Evolutionary conservation across 306 rosid species (phyloP).

Genomic region (Cajanus cajan): DNA sequence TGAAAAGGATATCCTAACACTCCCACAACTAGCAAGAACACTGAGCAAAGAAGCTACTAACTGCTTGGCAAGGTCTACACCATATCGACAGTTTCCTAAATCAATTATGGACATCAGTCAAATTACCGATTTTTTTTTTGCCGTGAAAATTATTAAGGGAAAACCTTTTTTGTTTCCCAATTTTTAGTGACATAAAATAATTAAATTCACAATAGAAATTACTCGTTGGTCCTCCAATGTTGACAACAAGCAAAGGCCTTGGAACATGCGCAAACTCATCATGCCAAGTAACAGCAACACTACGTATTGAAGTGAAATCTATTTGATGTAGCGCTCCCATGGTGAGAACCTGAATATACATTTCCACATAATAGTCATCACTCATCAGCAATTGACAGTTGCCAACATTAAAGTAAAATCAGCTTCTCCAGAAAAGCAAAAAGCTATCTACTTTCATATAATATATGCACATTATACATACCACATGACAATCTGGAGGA

Average conservation of each 20-base stretch:
- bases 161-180: neutral
- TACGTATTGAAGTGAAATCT: conserved; percentile 79
- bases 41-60: conserved; percentile 57
- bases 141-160: neutral
- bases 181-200: conserved; percentile 11
- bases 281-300: conserved; percentile 79
- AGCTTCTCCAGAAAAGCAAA: conserved; percentile 13
- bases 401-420: conserved; percentile 22
- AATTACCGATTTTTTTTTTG: neutral
- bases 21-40: conserved; percentile 81
- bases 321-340: conserved; percentile 86
- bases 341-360: conserved; percentile 68
- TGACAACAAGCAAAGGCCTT: conserved; percentile 83
- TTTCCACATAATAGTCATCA: conserved; percentile 18
- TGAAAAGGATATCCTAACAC: conserved; percentile 91
- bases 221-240: conserved; percentile 86
- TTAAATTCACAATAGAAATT: conserved; percentile 34
- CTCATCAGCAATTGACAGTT: conserved; percentile 3
- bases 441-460: neutral
- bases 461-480: conserved; percentile 40
- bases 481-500: conserved; percentile 87
- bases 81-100: conserved; percentile 80
- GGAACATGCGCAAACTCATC: conserved; percentile 75
- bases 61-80: conserved; percentile 85
- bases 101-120: conserved; percentile 28